phyloP scores from a whole-genome alignment of 768 basidiomycete species.

The Ramaria sp. region DNA sequence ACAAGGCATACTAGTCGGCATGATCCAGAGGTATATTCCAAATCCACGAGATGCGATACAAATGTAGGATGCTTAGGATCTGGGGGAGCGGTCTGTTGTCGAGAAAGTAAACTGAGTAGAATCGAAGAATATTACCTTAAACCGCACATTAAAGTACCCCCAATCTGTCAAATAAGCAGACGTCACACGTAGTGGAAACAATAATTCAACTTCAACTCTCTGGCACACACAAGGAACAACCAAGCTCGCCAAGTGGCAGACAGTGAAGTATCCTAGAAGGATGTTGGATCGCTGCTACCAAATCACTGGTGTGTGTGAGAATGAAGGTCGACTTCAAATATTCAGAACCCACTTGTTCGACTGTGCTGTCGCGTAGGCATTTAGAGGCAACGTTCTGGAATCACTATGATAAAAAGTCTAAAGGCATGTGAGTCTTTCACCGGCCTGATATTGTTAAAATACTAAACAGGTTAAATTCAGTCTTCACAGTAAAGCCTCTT shows the following conservation, averaged over 20 bases:
- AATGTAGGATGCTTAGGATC: slow-evolving; percentile 60
- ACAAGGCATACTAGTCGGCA: slow-evolving; percentile 42
- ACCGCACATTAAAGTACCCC: slow-evolving; percentile 72
- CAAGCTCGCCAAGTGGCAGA: slow-evolving; percentile 78
- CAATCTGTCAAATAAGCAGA: slow-evolving; percentile 36
- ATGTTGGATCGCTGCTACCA: slow-evolving; percentile 62
- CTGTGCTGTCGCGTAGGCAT: slow-evolving; percentile 39
- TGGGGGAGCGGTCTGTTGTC: slow-evolving; percentile 57
- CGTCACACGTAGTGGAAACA: neutral
- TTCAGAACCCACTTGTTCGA: slow-evolving; percentile 36
- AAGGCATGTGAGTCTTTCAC: slow-evolving; percentile 27
- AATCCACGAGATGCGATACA: slow-evolving; percentile 63
- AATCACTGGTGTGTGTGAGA: slow-evolving; percentile 50
- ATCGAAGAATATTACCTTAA: neutral
- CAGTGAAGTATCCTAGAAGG: slow-evolving; percentile 50
- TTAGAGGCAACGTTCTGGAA: slow-evolving; percentile 39
- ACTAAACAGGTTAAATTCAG: too few species aligned
- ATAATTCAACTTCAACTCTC: neutral
- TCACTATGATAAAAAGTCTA: neutral
- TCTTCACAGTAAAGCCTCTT: too few species aligned
- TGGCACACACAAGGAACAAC: slow-evolving; percentile 84
- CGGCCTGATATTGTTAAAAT: too few species aligned
- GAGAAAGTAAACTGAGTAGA: neutral
- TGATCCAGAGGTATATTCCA: slow-evolving; percentile 60
- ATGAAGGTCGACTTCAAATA: too few species aligned